Base-by-base conservation (phyloP, 768 basidiomycete genomes). In the Pleurotus djamor region DNA sequence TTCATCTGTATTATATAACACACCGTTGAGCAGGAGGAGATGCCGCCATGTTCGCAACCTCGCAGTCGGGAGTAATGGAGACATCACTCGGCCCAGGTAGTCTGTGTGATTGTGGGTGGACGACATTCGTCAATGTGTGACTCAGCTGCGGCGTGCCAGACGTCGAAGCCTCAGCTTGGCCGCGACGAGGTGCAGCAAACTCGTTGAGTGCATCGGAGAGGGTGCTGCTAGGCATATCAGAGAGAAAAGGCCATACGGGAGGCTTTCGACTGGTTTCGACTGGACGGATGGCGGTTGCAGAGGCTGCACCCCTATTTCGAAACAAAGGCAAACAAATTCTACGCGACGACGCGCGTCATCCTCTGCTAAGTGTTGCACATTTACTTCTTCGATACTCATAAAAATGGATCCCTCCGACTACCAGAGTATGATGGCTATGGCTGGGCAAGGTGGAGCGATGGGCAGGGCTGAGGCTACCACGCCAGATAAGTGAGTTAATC, bases 181-280 rank as follows among this genome's bases (percentile, higher is more conserved):
- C 69, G 16, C 70, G 63, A 61, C 80, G 73, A 14, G 74, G 81
- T 37, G 76, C 78, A 59, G 82, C 77, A 67, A 84, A 76, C 9
- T 89, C 89, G 69, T 91, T 92, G 65, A 92, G 85, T 4, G 90
- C 90, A 68, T 92, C 85, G 7, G 86, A 87, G 59, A 92, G 83
- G 71, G 91, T 88, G 75, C 88, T 91, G 60, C 84, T 80, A 65
- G 81, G 75, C 86, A 87, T 87, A 48, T 60, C 48, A 28, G 60
- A 68, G 64, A 44, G 58, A 54, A 38, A 10, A 45, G n/a, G 13
- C 28, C 5, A 10, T 13, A 50, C 9, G 6, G 32, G 33, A 57
- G 37, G 16, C 2, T 62, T 60, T 60, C n/a, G n/a, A n/a, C n/a
- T n/a, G n/a, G n/a, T n/a, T n/a, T n/a, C n/a, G 49, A 32, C 44